Evolutionary conservation across 345 rosid species (phyloP).

Genomic region (Acer saccharum): DNA sequence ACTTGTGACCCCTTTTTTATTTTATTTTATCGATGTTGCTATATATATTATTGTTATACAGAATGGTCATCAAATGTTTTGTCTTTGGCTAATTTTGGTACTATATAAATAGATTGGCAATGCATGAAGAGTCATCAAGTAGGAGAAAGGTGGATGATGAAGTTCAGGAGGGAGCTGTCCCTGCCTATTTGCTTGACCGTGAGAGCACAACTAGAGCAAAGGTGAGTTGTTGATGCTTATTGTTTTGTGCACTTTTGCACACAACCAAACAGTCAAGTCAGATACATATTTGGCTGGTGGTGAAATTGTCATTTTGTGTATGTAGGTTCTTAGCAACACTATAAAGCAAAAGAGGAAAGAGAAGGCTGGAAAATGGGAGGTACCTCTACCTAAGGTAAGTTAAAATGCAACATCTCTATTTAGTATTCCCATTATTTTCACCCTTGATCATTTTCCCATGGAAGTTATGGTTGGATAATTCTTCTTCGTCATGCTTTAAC

Average conservation of each 20-base stretch:
- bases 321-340: conserved; percentile 86
- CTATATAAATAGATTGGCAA: conserved; percentile 58
- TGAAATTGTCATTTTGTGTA: conserved; percentile 9
- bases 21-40: not conserved
- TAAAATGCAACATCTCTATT: not conserved
- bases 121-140: conserved; percentile 89
- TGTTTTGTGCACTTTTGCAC: not conserved
- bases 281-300: not conserved
- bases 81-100: not conserved
- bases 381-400: conserved; percentile 87
- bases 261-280: not conserved
- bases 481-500: not conserved
- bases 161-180: conserved; percentile 93
- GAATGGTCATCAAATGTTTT: conserved; percentile 1
- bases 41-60: not conserved
- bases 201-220: conserved; percentile 81
- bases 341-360: conserved; percentile 96
- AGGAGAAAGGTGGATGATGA: conserved; percentile 87
- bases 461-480: not conserved
- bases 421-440: not conserved
- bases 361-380: conserved; percentile 98
- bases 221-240: conserved; percentile 32
- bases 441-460: not conserved
- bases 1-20: not conserved
- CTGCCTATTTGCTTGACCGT: conserved; percentile 96